Conservation (phyloP, 108 stramenopile genomes). For the Heterococcus sp. region DNA sequence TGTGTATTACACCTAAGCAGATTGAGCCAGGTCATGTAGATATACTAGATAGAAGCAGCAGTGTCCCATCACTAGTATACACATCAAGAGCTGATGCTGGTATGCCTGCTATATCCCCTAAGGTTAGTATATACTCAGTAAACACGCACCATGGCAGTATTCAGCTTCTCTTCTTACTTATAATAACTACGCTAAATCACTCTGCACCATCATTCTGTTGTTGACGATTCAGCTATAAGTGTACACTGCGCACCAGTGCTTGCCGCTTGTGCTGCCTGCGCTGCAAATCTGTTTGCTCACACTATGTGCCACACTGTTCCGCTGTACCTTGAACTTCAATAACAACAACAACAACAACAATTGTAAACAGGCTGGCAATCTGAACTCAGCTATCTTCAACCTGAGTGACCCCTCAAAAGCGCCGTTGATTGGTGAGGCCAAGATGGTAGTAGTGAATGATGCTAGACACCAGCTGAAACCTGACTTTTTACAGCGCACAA, state of each 20-base stretch:
- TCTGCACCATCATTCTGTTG: no score
- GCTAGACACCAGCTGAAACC: slow-evolving; percentile 36
- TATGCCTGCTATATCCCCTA: not conserved
- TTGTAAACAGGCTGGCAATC: slow-evolving; percentile 27
- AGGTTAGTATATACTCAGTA: not conserved
- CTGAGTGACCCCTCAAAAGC: slow-evolving; percentile 1
- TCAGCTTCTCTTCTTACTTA: not conserved
- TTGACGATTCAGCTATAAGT: no score
- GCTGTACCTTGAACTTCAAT: not conserved
- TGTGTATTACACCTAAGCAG: no score
- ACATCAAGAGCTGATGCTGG: not conserved
- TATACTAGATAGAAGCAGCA: not conserved
- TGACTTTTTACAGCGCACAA: slow-evolving; percentile 35
- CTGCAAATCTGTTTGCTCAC: not conserved
- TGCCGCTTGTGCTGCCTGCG: no score
- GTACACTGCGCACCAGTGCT: not conserved
- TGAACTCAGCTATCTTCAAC: slow-evolving; percentile 38
- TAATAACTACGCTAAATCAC: no score
- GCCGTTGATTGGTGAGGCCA: slow-evolving; percentile 11
- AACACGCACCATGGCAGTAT: not conserved
- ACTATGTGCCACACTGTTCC: not conserved
- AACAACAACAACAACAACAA: not conserved
- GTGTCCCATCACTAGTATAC: not conserved
- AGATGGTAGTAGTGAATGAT: slow-evolving; percentile 26
- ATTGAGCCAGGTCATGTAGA: not conserved